A percentile compares a stretch with the other conserved stretches of the same genome.
These are phyloP conservation scores for Clathrospora elynae DNA, from an alignment of 2,329 filamentous ascomycete species.

Conservation along the genomic window DNA sequence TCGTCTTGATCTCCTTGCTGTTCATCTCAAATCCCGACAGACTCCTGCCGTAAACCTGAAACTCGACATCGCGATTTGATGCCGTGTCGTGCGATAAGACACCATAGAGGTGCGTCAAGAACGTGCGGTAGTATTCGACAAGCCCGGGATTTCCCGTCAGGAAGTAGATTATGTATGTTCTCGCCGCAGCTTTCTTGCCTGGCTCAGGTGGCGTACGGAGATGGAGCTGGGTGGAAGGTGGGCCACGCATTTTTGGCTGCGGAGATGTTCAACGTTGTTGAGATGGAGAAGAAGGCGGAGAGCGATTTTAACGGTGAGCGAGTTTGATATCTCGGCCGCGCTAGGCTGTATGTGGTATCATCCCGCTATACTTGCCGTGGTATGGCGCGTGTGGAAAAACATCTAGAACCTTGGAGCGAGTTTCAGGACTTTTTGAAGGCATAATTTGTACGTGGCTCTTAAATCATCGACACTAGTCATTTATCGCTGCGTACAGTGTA, in stretches of 20 bases:
- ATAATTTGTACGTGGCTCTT: no score
- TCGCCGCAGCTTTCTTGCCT: constrained; percentile 24
- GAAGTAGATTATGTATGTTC: constrained; percentile 67
- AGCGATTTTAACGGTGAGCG: constrained; percentile 12
- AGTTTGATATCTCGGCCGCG: constrained; percentile 20
- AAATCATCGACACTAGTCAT: no score
- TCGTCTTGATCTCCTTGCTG: constrained; percentile 23
- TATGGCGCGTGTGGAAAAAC: constrained; percentile 1
- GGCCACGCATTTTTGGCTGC: constrained; percentile 14
- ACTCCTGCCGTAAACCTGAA: constrained; percentile 50
- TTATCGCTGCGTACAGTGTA: no score
- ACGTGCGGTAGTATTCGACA: constrained; percentile 73
- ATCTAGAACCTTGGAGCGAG: no score
- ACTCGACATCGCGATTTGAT: constrained; percentile 22
- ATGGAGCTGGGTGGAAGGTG: constrained; percentile 31
- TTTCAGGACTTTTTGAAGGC: no score
- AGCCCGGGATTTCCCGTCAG: constrained; percentile 78
- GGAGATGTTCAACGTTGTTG: neutral
- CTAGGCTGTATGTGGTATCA: constrained; percentile 12
- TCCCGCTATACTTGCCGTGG: constrained; percentile 3
- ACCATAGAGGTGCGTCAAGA: constrained; percentile 63
- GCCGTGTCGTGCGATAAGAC: constrained; percentile 54
- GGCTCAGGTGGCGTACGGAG: constrained; percentile 29
- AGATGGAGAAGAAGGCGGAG: constrained; percentile 3
- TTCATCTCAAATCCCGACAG: constrained; percentile 52